Evolutionary conservation across 2,329 filamentous ascomycete species (phyloP).

Genomic region (Alternaria panax): DNA sequence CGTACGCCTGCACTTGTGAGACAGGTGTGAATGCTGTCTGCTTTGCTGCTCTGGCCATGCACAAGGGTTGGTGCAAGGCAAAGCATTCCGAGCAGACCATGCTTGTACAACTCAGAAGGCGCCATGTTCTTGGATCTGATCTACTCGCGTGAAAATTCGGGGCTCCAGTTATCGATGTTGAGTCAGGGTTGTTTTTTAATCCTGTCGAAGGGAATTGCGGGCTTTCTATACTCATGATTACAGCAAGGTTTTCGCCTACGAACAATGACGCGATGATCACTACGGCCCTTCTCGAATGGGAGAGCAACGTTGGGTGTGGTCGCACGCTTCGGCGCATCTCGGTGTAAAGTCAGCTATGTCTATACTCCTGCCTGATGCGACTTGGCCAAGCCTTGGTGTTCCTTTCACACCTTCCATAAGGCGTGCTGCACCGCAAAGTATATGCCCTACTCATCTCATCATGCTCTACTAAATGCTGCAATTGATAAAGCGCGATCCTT

Average conservation of each 20-base stretch:
- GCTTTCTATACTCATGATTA: neutral
- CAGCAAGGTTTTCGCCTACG: neutral
- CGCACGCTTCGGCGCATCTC: neutral
- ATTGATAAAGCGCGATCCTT: neutral
- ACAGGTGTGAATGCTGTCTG: conserved; percentile 11
- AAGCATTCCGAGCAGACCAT: neutral
- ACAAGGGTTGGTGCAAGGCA: conserved; percentile 1
- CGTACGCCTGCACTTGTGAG: conserved; percentile 10
- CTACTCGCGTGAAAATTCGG: neutral
- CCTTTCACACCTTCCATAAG: neutral
- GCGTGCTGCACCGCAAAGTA: neutral
- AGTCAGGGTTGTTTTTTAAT: neutral
- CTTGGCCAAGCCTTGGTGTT: neutral
- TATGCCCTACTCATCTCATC: neutral
- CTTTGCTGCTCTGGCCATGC: conserved; percentile 9
- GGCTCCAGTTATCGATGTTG: neutral
- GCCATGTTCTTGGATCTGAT: neutral
- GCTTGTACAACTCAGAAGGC: neutral
- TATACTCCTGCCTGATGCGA: neutral
- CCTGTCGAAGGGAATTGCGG: neutral
- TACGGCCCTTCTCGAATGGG: neutral
- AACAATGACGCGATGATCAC: neutral
- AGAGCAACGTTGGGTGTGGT: neutral
- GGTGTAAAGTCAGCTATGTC: neutral
- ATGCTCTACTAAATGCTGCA: neutral